phyloP scores from a whole-genome alignment of 345 rosid species.

The Cardiospermum halicacabum region DNA sequence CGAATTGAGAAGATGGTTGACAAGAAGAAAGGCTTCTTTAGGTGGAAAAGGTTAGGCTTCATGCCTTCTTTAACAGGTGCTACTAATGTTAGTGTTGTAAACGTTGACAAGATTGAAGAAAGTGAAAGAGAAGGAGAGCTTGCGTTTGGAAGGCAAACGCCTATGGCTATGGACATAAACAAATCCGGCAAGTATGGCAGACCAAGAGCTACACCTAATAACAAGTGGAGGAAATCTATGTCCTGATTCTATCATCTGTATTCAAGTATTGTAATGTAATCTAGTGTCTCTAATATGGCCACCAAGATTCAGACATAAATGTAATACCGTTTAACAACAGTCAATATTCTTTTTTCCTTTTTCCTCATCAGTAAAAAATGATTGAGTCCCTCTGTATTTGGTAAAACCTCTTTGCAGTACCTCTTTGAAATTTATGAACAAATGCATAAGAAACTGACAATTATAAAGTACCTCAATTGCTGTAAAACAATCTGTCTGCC shows the following conservation, averaged over 20 bases:
- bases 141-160: slow-evolving; percentile 45
- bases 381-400: too few species aligned
- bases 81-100: slow-evolving; percentile 27
- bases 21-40: slow-evolving; percentile 70
- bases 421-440: too few species aligned
- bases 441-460: too few species aligned
- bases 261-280: too few species aligned
- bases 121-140: slow-evolving; percentile 31
- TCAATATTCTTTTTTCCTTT: too few species aligned
- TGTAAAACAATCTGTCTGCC: too few species aligned
- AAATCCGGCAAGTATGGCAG: slow-evolving; percentile 48
- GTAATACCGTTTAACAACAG: too few species aligned
- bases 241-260: slow-evolving; percentile 22
- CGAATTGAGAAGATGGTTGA: slow-evolving; percentile 64
- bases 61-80: slow-evolving; percentile 38
- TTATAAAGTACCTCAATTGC: neutral
- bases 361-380: too few species aligned
- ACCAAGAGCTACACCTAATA: slow-evolving; percentile 44
- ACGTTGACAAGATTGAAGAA: slow-evolving; percentile 37
- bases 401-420: too few species aligned
- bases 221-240: slow-evolving; percentile 64
- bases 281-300: too few species aligned
- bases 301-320: too few species aligned
- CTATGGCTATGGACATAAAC: slow-evolving; percentile 48
- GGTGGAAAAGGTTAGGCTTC: slow-evolving; percentile 65